phyloP scores from a whole-genome alignment of 2,329 filamentous ascomycete genomes.

The Erysiphe pulchra region DNA sequence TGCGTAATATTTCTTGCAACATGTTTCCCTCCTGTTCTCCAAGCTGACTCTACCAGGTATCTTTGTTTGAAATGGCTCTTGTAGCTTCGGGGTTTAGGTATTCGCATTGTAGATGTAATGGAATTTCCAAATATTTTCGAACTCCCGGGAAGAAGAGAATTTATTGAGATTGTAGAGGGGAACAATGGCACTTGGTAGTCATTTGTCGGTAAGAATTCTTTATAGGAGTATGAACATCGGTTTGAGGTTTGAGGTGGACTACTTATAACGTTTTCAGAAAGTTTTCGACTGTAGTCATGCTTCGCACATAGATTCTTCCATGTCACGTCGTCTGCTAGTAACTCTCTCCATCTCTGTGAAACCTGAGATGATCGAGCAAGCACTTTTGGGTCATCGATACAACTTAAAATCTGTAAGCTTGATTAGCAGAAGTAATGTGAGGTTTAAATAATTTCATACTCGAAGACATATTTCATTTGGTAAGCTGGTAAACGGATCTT shows the following conservation, averaged over 20 bases:
- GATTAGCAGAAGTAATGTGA: slow-evolving; percentile 2
- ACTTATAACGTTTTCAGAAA: slow-evolving; percentile 17
- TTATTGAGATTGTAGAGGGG: slow-evolving; percentile 17
- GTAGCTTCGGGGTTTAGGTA: slow-evolving; percentile 52
- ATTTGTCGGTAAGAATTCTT: slow-evolving; percentile 3
- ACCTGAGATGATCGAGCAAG: slow-evolving; percentile 84
- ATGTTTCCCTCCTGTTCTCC: slow-evolving; percentile 73
- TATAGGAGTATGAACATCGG: slow-evolving; percentile 6
- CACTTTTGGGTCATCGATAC: slow-evolving; percentile 89
- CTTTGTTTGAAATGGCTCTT: slow-evolving; percentile 94
- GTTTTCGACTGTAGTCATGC: slow-evolving; percentile 52
- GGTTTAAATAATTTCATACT: slow-evolving; percentile 23
- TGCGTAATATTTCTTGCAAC: slow-evolving; percentile 76
- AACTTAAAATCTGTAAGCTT: slow-evolving; percentile 51
- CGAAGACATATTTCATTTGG: slow-evolving; percentile 82
- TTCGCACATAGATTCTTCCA: slow-evolving; percentile 97
- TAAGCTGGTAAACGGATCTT: slow-evolving; percentile 79
- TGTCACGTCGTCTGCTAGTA: slow-evolving; percentile 87
- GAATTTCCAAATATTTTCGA: slow-evolving; percentile 29
- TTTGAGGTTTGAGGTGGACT: slow-evolving; percentile 7
- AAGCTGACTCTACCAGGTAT: slow-evolving; percentile 91
- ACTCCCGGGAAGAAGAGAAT: slow-evolving; percentile 11
- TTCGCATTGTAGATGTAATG: slow-evolving; percentile 17
- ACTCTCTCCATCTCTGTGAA: slow-evolving; percentile 79
- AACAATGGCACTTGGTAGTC: slow-evolving; percentile 16